These are phyloP conservation scores for Eucalyptus cloeziana DNA, from an alignment of 345 rosid genomes.

Conservation along the genomic window DNA sequence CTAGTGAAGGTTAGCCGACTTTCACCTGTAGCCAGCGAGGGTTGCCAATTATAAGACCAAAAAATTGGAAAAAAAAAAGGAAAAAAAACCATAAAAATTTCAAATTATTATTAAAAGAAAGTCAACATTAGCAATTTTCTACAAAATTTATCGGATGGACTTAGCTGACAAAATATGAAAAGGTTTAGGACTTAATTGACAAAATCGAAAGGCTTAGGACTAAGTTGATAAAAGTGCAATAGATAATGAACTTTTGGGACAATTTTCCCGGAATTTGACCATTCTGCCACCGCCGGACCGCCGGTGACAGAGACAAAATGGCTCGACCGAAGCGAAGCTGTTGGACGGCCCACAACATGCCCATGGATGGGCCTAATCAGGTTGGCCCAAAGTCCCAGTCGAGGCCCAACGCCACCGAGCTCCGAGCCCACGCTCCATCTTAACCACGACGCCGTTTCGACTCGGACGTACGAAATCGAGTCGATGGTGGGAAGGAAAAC, in stretches of 20 bases:
- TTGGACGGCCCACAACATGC: background rate
- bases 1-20: too few relatives aligned
- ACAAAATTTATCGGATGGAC: too few relatives aligned
- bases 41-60: too few relatives aligned
- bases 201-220: rapidly evolving
- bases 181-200: too few relatives aligned
- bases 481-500: background rate
- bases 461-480: background rate
- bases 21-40: rapidly evolving
- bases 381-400: background rate
- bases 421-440: background rate
- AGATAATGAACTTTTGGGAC: too few relatives aligned
- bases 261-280: background rate
- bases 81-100: too few relatives aligned
- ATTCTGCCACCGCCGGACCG: background rate
- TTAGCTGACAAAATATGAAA: too few relatives aligned
- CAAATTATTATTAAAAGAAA: too few relatives aligned
- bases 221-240: too few relatives aligned
- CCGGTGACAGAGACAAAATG: background rate
- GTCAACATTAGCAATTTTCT: too few relatives aligned
- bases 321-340: background rate
- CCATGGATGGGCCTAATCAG: background rate
- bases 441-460: background rate
- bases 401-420: background rate
- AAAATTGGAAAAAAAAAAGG: rapidly evolving